Evolutionary conservation across 148 eudicot species (phyloP).

Genomic region (Amaranthus cruentus): DNA sequence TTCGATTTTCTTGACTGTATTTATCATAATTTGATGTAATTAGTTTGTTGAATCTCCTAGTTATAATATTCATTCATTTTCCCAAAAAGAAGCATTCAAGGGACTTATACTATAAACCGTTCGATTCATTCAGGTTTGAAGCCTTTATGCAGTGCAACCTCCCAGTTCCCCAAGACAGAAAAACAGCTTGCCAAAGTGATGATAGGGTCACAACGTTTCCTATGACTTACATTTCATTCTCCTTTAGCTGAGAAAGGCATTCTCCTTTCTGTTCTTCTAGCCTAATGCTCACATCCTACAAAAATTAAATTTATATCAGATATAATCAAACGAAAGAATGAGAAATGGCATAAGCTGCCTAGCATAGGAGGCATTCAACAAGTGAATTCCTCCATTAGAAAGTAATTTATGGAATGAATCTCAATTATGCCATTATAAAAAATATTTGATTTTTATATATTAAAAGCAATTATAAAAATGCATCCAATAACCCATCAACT

Average conservation of each 20-base stretch:
- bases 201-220: conserved; percentile 12
- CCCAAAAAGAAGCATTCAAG: no score
- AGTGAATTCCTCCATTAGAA: not conserved
- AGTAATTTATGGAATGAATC: not conserved
- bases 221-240: conserved; percentile 82
- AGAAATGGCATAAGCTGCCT: conserved; percentile 2
- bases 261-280: conserved; percentile 92
- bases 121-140: no score
- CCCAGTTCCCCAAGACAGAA: not conserved
- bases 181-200: not conserved
- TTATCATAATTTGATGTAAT: no score
- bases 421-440: not conserved
- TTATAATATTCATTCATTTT: no score
- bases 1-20: no score
- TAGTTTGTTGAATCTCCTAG: no score
- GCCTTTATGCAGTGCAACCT: not conserved
- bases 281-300: conserved; percentile 84
- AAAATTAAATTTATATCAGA: conserved; percentile 3
- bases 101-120: no score
- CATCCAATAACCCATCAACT: not conserved
- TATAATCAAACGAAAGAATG: not conserved
- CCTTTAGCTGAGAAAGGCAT: conserved; percentile 76
- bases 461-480: not conserved
- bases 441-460: not conserved
- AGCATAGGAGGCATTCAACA: not conserved